These are phyloP conservation scores for Chalciporus pseudorubinellus DNA, from an alignment of 768 basidiomycete species.

Conservation along the genomic window DNA sequence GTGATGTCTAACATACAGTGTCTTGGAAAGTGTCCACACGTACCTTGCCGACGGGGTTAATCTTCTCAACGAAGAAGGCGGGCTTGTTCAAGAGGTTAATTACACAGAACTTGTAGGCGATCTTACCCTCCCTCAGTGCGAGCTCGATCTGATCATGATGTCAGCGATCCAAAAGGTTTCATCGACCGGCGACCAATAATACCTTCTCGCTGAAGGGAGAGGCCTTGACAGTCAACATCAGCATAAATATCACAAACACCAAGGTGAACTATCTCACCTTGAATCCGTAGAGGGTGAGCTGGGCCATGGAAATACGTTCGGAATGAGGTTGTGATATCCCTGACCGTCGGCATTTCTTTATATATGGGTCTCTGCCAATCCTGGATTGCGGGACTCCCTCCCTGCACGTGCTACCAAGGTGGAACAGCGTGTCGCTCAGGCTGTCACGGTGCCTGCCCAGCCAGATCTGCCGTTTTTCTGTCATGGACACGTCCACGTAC, in stretches of 20 bases:
- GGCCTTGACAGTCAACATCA: not conserved
- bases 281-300: conserved; percentile 4
- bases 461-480: no score
- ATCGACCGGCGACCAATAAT: not conserved
- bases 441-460: no score
- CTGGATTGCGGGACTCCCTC: no score
- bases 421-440: no score
- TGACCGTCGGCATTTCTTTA: no score
- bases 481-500: no score
- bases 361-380: no score
- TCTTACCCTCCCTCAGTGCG: conserved; percentile 53
- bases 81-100: conserved; percentile 63
- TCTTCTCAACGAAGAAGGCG: conserved; percentile 57
- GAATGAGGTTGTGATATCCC: no score
- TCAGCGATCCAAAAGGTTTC: not conserved
- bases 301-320: not conserved
- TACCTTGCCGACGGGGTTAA: conserved; percentile 65
- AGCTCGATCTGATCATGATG: conserved; percentile 45
- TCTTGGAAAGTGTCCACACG: not conserved
- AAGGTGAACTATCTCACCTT: not conserved
- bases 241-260: no score
- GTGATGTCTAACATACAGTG: not conserved
- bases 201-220: conserved; percentile 7
- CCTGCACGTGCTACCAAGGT: no score
- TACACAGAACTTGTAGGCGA: conserved; percentile 46